Base-by-base conservation (phyloP, 225 moss, liverwort and hornwort genomes). In the Pseudoscleropodium purum region DNA sequence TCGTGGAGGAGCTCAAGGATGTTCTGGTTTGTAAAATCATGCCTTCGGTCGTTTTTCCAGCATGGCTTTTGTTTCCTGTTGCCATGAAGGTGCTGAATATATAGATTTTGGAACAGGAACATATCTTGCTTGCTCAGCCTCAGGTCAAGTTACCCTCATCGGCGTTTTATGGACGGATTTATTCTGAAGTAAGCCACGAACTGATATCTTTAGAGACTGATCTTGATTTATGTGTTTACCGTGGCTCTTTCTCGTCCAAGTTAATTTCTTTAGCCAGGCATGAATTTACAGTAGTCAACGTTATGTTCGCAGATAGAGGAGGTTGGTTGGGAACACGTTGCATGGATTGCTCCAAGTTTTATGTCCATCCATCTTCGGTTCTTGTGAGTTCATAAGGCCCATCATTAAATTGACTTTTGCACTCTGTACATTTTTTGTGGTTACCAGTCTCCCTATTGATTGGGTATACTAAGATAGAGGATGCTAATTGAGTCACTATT, bases 1-100 rank as follows among this genome's bases (percentile, higher is more conserved):
- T 97, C 82, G 94, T 95, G 78, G 92, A 95, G 87, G 97, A 97
- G 91, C 94, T 97, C 33, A 96, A 96, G 91, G 96, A 96, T 90
- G 87, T 97, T 78, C 78, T 97, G 96, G 97, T 97, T 84, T 84
- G 89, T 47, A 52, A 67, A 36, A 36, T 75, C 88, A 43, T 60
- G 39, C 81, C 89, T 30, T 64, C 30, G 7, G 7, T 87, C 61
- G 36, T 85, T 91, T 88, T 39, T 16, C 57, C 49, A 86, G 72
- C 65, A 37, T 69, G 49, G 33, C 47, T 87, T 83, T 84, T 79
- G 74, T 84, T 80, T 43, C 57, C 24, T 81, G 67, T 43, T 83
- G 29, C 27, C 18, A 62, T 60, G 29, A 67, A 59, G 84, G 59
- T 87, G 70, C 68, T 92, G 82, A 87, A 63, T 54, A 19, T 47